phyloP scores from a whole-genome alignment of 306 rosid genomes.

The Malus domestica region DNA sequence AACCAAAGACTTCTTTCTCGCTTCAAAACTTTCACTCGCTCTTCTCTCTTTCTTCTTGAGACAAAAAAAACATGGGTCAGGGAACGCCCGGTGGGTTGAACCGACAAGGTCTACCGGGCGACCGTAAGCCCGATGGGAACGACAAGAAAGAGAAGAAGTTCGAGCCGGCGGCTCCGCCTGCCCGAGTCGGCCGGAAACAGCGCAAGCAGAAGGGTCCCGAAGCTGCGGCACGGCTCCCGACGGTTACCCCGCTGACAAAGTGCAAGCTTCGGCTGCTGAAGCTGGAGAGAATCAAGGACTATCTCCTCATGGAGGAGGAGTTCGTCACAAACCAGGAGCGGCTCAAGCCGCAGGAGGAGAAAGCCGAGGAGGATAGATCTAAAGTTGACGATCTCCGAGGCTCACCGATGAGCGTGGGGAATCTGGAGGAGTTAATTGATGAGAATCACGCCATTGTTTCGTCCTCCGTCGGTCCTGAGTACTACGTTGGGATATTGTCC shows the following conservation, averaged over 20 bases:
- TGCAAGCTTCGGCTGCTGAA: slow-evolving; percentile 78
- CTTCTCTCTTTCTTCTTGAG: slow-evolving; percentile 1
- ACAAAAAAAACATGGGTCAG: slow-evolving; percentile 53
- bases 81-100: slow-evolving; percentile 91
- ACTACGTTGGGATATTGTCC: slow-evolving; percentile 84
- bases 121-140: slow-evolving; percentile 62
- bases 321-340: slow-evolving; percentile 92
- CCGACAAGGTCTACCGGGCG: slow-evolving; percentile 76
- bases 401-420: slow-evolving; percentile 97
- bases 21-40: neutral
- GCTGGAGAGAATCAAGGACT: slow-evolving; percentile 87
- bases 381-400: slow-evolving; percentile 97
- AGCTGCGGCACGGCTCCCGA: slow-evolving; percentile 77
- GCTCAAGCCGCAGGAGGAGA: slow-evolving; percentile 93
- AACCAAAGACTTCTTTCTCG: slow-evolving; percentile 8
- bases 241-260: slow-evolving; percentile 76
- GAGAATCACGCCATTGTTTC: slow-evolving; percentile 98
- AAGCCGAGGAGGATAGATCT: slow-evolving; percentile 96
- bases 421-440: slow-evolving; percentile 83
- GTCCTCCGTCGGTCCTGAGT: slow-evolving; percentile 94
- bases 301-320: slow-evolving; percentile 90
- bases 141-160: slow-evolving; percentile 91
- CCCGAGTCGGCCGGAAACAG: slow-evolving; percentile 88
- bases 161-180: slow-evolving; percentile 91
- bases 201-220: slow-evolving; percentile 90